Evolutionary conservation across 768 basidiomycete genomes (phyloP), one percentile per base, ranked within the genome.

Genomic region (button mushroom (Agaricus bisporus)): DNA sequence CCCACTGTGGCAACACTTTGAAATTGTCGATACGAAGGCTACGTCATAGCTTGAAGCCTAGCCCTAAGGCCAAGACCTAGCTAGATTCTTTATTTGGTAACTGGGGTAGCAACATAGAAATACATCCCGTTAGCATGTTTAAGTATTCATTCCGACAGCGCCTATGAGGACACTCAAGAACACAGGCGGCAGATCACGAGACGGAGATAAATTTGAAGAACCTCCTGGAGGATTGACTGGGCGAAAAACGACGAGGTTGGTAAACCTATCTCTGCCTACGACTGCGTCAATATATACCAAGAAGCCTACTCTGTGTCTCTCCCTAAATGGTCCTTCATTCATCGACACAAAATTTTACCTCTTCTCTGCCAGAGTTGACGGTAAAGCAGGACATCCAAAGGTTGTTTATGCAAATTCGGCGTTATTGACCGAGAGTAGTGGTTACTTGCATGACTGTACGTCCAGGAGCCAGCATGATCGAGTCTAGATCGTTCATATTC

Each of bases 331-430:
- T 15, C 51, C 51, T 25, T 46, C 51, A 12, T 53, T 53, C 38
- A 43, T 49, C 10, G 56, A 57, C 28, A 45, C 48, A 20, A 57
- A 57, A 36, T 57, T 57, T 41, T 57, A 49, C 28, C 52, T 57
- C 15, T 49, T 54, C 26, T 54, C 56, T 15, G 36, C 51, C 7
- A 48, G 41, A 18, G 37, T 49, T 17, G 26, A 45, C 12, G 37
- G 48, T 26, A 41, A 25, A 28, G 37, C 38, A n/a, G 41, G 20
- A 26, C 14, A 18, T 26, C 49, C 52, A 20, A 48, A 41, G 22
- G 28, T 47, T 11, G 37, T 54, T 3, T 57, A 29, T 26, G 55
- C 50, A n/a, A 54, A 54, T 10, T 48, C 56, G 15, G 11, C 15
- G 28, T 39, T 57, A 8, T 35, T 57, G 26, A 48, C 17, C 2